Evolutionary conservation across 495 filamentous ascomycete species (phyloP), one percentile per base, ranked within the genome.

Genomic region (Annulohypoxylon moriforme): DNA sequence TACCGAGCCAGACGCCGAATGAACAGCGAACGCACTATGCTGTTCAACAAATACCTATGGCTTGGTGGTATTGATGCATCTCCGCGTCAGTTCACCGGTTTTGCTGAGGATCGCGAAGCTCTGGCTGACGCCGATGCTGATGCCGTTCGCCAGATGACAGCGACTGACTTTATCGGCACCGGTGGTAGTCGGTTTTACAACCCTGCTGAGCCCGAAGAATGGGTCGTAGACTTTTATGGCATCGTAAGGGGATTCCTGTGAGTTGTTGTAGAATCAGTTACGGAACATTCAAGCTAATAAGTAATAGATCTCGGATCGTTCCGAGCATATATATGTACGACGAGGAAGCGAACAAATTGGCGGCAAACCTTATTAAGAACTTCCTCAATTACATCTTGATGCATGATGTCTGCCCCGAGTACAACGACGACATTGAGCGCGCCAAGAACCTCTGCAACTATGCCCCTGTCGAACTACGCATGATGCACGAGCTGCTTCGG

Each of bases 351-450:
- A 79, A 80, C 29, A 29, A 53, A 13, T 53, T 50, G 9, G 76
- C 76, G 3, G 71, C 76, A 14, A 70, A 78, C 10, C 87, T 96
- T 4, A 83, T 98, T 50, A 86, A 86, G 56, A 97, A 96, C 78
- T 97, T 98, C 78, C 86, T 97, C 64, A 94, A 93, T 70, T 99
- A 97, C 72, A 84, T 98, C 8, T 82, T 94, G 11, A 86, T 86
- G 62, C 95, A 98, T 73, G 84, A 92, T 36, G 96, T 97, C 13
- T 96, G 93, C 69, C 91, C 91, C 3, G 96, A 99, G 71, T 90
- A 94, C 76, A 81, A 73, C 0, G 82, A 85, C 0, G 86, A 92
- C 68, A 85, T 98, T 56, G 77, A 87, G 27, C 83, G 82, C 2
- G 94, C 94, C 1, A 84, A 90, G 22, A 76, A 72, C 2, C 76